A percentile compares a stretch with the other conserved stretches of the same genome.
phyloP scores from a whole-genome alignment of 768 basidiomycete species.

The Crepidotus variabilis region DNA sequence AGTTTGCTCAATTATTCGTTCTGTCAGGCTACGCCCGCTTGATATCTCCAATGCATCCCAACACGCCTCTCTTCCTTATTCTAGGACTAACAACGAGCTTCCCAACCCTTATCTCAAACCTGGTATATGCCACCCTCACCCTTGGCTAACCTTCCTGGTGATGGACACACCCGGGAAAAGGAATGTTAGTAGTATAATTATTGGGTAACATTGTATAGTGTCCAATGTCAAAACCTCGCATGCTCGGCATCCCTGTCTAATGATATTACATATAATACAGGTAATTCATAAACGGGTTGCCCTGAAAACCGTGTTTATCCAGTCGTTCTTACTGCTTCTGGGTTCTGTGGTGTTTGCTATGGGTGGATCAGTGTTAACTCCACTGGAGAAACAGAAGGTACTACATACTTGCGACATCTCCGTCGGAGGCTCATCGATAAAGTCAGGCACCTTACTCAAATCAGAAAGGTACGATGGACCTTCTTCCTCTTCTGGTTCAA shows the following conservation, averaged over 20 bases:
- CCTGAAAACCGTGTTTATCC: slow-evolving; percentile 19
- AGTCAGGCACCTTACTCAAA: slow-evolving; percentile 86
- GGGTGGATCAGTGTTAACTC: slow-evolving; percentile 4
- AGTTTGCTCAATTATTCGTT: too few relatives aligned
- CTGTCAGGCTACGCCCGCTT: too few relatives aligned
- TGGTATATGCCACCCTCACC: too few relatives aligned
- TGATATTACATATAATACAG: slow-evolving; percentile 15
- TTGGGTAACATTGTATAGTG: not conserved
- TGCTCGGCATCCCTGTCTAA: slow-evolving; percentile 3
- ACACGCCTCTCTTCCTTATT: too few relatives aligned
- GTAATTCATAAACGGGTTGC: not conserved
- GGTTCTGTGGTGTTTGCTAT: slow-evolving; percentile 27
- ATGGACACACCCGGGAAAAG: too few relatives aligned
- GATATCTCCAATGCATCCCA: too few relatives aligned
- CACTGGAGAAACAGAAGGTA: not conserved
- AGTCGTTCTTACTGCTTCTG: slow-evolving; percentile 56
- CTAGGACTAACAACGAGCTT: too few relatives aligned
- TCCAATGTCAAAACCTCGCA: not conserved
- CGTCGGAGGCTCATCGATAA: slow-evolving; percentile 84
- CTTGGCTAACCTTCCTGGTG: too few relatives aligned
- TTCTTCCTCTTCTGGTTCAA: slow-evolving; percentile 85
- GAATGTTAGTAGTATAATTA: too few relatives aligned
- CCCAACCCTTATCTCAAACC: too few relatives aligned
- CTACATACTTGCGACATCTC: slow-evolving; percentile 56
- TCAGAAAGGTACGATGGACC: slow-evolving; percentile 85